Base-by-base conservation (phyloP, 306 rosid genomes). In the Chamaecrista fasciculata region DNA sequence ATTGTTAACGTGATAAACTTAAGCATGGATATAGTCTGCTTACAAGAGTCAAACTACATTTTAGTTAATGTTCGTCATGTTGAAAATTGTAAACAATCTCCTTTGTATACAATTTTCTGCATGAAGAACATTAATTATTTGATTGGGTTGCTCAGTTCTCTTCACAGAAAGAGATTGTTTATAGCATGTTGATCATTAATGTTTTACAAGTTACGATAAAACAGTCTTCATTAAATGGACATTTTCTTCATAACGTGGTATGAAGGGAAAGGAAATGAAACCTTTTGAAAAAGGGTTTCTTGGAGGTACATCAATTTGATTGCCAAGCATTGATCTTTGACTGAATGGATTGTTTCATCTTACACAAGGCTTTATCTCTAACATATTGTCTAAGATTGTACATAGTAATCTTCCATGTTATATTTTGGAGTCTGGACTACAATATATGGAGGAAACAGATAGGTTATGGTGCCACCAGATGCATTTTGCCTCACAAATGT, bases 381-480 rank as follows among this genome's bases (percentile, higher is more conserved):
- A 52, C 42, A 24, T 10, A 0, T 53, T 39, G 37, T 28, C 34
- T 19, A 31, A 23, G 66, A 14, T 16, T 4, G 33, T 51, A 28
- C 23, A 50, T 50, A 33, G 25, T 56, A 56, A 16, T 20, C 56
- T 59, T 53, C 47, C 40, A 11, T 20, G 19, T 20, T n/a, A 62
- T 37, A 19, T 59, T 56, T 49, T 26, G 46, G 56, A 19, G 48
- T 56, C 39, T 26, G 46, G 56, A 48, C 74, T 29, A 8, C 39
- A 48, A 21, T 5, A 12, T 3, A 20, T 12, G n/a, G 39, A 6
- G 63, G 43, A 57, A 57, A 31, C 42, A 4, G 34, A 23, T 16
- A 67, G 73, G 25, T 28, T n/a, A 36, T 40, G 66, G 37, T 42
- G 21, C 53, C 49, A 69, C 28, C 8, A 26, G 33, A 59, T 58